Percentiles rank a stretch among this genome's conserved stretches.
These are phyloP conservation scores for Crithidia acanthocephali DNA, from an alignment of 208 protist species.

Conservation along the genomic window DNA sequence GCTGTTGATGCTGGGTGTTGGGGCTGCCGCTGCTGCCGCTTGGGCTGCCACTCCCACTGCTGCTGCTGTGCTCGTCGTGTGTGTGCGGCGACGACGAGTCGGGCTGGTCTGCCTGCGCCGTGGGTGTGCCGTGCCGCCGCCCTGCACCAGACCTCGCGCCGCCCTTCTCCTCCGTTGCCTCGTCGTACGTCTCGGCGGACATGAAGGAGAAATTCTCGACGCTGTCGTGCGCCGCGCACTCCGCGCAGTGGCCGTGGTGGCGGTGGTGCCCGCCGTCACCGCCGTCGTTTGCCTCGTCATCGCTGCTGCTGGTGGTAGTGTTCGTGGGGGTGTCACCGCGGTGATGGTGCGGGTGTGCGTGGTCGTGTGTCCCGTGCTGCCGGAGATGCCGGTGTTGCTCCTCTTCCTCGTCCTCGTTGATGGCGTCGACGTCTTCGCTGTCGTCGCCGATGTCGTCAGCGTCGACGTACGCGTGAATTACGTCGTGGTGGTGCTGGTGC, in stretches of 20 bases:
- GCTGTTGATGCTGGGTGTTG: neutral
- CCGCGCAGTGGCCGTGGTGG: neutral
- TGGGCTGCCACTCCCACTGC: neutral
- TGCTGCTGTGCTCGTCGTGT: neutral
- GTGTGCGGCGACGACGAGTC: neutral
- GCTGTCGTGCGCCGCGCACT: neutral
- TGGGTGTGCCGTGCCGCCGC: neutral
- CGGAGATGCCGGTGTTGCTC: neutral
- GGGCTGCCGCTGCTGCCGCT: neutral
- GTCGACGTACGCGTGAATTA: slow-evolving; percentile 2
- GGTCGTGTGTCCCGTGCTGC: neutral
- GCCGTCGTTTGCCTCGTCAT: neutral
- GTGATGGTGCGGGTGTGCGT: neutral
- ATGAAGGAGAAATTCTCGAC: slow-evolving; percentile 10
- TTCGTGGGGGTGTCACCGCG: neutral
- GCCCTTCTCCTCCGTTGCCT: neutral
- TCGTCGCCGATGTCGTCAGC: slow-evolving; percentile 1
- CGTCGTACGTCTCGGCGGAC: slow-evolving; percentile 13
- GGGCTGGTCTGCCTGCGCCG: neutral
- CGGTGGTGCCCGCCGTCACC: neutral
- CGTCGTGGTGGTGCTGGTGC: slow-evolving; percentile 5
- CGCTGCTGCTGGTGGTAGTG: too few species aligned
- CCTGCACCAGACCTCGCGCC: neutral
- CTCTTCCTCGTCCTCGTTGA: slow-evolving; percentile 1
- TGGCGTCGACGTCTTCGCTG: slow-evolving; percentile 6